These are phyloP conservation scores for Plantago ovata DNA, from an alignment of 257 asterid species.

Conservation along the genomic window DNA sequence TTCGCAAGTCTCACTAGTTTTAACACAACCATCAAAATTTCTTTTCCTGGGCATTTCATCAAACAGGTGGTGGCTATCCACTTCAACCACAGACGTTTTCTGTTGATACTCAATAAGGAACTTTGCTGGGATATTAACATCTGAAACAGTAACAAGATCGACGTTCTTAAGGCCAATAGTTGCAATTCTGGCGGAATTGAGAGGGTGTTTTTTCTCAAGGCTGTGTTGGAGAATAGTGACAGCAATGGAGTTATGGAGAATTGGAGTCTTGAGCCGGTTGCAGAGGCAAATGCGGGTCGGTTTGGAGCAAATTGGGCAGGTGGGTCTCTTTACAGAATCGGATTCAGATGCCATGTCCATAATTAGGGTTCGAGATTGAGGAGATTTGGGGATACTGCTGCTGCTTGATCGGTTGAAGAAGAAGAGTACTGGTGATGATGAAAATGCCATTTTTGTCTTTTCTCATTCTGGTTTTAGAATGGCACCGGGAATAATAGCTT, in stretches of 20 bases:
- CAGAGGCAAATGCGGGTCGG: slow-evolving; percentile 74
- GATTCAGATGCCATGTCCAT: slow-evolving; percentile 46
- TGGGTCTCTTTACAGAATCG: slow-evolving; percentile 52
- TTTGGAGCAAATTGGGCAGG: slow-evolving; percentile 69
- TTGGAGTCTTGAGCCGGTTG: slow-evolving; percentile 46
- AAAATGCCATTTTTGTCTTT: not conserved
- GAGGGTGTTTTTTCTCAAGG: slow-evolving; percentile 73
- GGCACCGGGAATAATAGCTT: no score
- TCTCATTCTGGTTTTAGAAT: no score
- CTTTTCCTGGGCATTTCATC: slow-evolving; percentile 31
- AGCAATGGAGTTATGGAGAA: slow-evolving; percentile 51
- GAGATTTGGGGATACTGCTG: slow-evolving; percentile 14
- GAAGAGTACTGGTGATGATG: slow-evolving; percentile 18
- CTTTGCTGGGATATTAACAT: slow-evolving; percentile 55
- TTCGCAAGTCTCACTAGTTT: slow-evolving; percentile 11
- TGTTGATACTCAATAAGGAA: slow-evolving; percentile 35
- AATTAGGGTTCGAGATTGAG: slow-evolving; percentile 20
- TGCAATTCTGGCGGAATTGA: slow-evolving; percentile 76
- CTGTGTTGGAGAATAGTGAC: slow-evolving; percentile 77
- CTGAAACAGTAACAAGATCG: slow-evolving; percentile 47
- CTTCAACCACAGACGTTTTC: slow-evolving; percentile 1
- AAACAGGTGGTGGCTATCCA: slow-evolving; percentile 27
- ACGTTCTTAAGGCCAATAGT: slow-evolving; percentile 54
- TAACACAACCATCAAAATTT: slow-evolving; percentile 2
- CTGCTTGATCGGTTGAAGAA: slow-evolving; percentile 19